Conservation (phyloP, 495 filamentous ascomycete species). For the Penicillium simplicissimum region DNA sequence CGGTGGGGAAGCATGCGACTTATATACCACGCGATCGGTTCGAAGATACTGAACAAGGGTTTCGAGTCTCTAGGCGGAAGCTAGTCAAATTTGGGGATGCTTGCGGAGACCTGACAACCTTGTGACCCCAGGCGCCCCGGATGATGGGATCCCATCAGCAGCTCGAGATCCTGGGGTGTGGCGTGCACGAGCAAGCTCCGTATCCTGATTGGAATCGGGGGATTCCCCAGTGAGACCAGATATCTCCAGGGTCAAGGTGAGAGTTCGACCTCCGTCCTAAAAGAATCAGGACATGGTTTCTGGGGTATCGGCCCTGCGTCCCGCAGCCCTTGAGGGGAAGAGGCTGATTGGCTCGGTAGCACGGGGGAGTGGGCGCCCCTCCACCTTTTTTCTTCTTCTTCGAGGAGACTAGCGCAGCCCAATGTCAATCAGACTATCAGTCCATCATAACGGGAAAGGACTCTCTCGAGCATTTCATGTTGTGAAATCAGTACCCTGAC, state of each 20-base stretch:
- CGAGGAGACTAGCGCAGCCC: neutral
- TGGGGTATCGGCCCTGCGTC: constrained; percentile 24
- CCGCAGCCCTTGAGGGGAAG: constrained; percentile 1
- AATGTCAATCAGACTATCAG: neutral
- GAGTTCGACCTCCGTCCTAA: constrained; percentile 2
- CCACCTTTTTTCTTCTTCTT: neutral
- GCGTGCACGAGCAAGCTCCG: constrained; percentile 26
- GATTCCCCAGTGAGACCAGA: constrained; percentile 25
- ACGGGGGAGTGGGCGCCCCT: constrained; percentile 1
- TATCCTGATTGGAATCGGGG: constrained; percentile 30
- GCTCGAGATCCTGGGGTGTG: constrained; percentile 18
- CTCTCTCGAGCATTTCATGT: neutral
- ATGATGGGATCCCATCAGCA: constrained; percentile 14
- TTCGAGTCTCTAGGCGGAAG: constrained; percentile 7
- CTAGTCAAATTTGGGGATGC: constrained; percentile 14
- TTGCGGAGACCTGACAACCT: constrained; percentile 21
- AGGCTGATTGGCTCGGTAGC: constrained; percentile 1
- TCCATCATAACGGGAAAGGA: neutral
- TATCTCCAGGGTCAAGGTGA: neutral
- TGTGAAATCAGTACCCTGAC: neutral
- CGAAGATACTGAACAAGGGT: constrained; percentile 3
- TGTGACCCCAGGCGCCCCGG: constrained; percentile 22
- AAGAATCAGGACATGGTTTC: constrained; percentile 18
- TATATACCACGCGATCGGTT: constrained; percentile 24
- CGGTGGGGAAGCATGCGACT: constrained; percentile 19